Evolutionary conservation across 2,329 filamentous ascomycete genomes (phyloP), one percentile per base, ranked within the genome.

Genomic region (Colletotrichum australisinense): DNA sequence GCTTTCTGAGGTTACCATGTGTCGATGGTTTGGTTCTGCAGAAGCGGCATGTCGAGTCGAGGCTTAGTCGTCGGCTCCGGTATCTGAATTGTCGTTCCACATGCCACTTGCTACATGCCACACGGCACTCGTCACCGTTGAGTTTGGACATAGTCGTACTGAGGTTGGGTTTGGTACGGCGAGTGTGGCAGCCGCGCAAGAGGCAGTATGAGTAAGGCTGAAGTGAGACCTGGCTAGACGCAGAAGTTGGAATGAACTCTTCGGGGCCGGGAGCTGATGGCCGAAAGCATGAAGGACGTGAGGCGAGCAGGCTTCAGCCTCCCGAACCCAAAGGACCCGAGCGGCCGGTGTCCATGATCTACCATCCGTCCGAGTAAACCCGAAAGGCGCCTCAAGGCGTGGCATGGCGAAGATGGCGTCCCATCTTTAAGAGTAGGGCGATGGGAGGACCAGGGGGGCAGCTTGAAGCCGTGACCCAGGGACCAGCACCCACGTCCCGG

Each of bases 131-230:
- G 56, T 49, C 38, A 22, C 56, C 38, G 42, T 28, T 62, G 26
- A 24, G 38, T 53, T 66, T 49, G 53, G 24, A 57, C 26, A 16
- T n/a, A 24, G 35, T 49, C 12, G 32, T 55, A 56, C 32, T 16
- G 16, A 60, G 26, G 5, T 26, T 35, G 67, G 56, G 46, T 52
- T 63, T 68, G 52, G 26, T 63, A 22, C 57, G 28, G 57, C 22
- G 49, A 57, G 22, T 68, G 69, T 63, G 64, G 52, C 69, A 72
- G 64, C 69, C 64, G 53, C 69, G 49, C 64, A 72, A 49, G 57
- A 16, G 49, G 49, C 16, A 32, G 57, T 63, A 53, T 57, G 49
- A 58, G 35, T 63, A 68, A 72, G 69, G 69, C 64, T 68, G 64
- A 58, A 63, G 35, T 68, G 49, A 72, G 64, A 63, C 69, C 35